These are phyloP conservation scores for Penicillium riverlandense DNA, from an alignment of 495 filamentous ascomycete genomes.

Conservation along the genomic window DNA sequence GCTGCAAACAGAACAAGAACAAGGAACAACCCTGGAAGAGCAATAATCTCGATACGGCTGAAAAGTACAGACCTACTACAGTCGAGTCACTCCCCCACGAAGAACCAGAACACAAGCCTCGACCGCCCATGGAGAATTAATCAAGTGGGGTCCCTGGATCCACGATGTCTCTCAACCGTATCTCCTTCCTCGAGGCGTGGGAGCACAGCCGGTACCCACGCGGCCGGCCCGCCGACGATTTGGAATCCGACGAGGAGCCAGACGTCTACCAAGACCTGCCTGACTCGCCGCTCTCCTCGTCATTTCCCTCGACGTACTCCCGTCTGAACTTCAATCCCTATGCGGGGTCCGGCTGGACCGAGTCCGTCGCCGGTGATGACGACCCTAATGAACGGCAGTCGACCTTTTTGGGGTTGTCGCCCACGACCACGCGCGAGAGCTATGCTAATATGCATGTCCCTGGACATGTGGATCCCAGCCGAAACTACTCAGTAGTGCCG, in stretches of 20 bases:
- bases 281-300: conserved; percentile 29
- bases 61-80: too few species aligned
- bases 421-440: conserved; percentile 16
- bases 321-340: conserved; percentile 41
- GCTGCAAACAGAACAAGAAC: too few species aligned
- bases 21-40: too few species aligned
- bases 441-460: conserved; percentile 2
- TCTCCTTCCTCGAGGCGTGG: conserved; percentile 39
- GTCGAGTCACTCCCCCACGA: too few species aligned
- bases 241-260: conserved; percentile 23
- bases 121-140: background rate
- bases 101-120: background rate
- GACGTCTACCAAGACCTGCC: conserved; percentile 27
- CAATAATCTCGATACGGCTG: too few species aligned
- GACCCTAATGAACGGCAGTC: background rate
- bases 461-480: background rate
- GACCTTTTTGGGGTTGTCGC: conserved; percentile 15
- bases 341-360: conserved; percentile 34
- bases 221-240: background rate
- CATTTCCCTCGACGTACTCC: conserved; percentile 34
- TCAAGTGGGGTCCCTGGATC: too few species aligned
- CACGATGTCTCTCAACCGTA: conserved; percentile 26
- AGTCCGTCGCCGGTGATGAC: conserved; percentile 27
- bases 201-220: conserved; percentile 17
- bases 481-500: too few species aligned